Evolutionary conservation across 129 eudicot genomes (phyloP).

Genomic region (Erigeron canadensis): DNA sequence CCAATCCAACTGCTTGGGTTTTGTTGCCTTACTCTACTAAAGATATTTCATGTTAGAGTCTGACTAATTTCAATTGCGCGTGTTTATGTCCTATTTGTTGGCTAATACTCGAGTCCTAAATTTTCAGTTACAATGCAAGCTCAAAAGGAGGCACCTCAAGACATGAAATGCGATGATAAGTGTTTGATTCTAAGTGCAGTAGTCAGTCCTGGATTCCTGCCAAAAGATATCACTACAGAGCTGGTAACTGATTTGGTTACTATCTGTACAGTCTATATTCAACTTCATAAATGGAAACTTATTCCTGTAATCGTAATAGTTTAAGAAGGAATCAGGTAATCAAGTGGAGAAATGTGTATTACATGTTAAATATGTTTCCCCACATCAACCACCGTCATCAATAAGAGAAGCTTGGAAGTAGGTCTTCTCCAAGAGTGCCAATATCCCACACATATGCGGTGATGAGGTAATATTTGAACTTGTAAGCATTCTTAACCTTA

Average conservation of each 20-base stretch:
- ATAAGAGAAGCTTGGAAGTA: background rate
- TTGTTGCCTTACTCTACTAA: slow-evolving; percentile 52
- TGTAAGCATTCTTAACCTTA: background rate
- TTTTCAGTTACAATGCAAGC: background rate
- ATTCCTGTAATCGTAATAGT: background rate
- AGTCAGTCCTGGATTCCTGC: background rate
- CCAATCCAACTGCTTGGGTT: slow-evolving; percentile 37
- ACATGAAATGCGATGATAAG: background rate
- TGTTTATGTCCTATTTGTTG: background rate
- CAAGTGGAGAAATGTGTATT: background rate
- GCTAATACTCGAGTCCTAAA: background rate
- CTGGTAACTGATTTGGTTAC: background rate
- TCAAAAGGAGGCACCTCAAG: background rate
- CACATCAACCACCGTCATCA: background rate
- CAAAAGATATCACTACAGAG: background rate
- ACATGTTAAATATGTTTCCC: background rate
- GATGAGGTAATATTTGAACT: background rate
- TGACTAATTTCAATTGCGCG: background rate
- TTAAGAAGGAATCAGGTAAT: background rate
- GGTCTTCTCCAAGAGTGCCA: background rate
- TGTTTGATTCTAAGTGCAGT: slow-evolving; percentile 4
- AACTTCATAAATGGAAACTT: background rate
- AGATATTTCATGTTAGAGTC: slow-evolving; percentile 42
- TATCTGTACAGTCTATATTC: background rate
- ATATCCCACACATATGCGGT: background rate